These are phyloP conservation scores for Besnoitia besnoiti DNA, from an alignment of 169 alveolate genomes.

Conservation along the genomic window DNA sequence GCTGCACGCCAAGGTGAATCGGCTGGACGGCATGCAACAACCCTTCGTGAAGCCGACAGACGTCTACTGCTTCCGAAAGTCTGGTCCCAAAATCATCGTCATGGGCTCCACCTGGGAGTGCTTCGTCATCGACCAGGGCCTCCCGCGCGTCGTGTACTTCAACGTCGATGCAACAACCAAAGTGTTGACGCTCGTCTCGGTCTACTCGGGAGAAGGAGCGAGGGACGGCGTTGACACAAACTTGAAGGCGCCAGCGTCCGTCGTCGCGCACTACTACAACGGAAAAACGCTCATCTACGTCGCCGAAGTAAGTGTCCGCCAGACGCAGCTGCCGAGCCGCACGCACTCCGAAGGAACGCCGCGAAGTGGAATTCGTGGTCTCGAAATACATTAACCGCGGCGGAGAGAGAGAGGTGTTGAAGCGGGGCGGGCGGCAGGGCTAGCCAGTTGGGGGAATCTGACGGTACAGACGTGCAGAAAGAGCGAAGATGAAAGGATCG, in stretches of 20 bases:
- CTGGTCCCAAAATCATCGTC: not conserved
- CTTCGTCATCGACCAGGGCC: not conserved
- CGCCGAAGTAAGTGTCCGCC: slow-evolving; percentile 51
- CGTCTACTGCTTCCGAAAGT: slow-evolving; percentile 6
- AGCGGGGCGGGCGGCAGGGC: too few species aligned
- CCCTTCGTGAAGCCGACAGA: slow-evolving; percentile 35
- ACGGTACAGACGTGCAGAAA: too few species aligned
- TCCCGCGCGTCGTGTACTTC: slow-evolving; percentile 7
- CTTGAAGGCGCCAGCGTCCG: not conserved
- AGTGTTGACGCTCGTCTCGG: slow-evolving; percentile 24
- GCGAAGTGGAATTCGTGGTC: too few species aligned
- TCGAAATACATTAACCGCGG: too few species aligned
- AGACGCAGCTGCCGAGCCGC: too few species aligned
- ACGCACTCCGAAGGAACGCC: too few species aligned
- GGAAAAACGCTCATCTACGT: slow-evolving; percentile 55
- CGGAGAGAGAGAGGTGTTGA: too few species aligned
- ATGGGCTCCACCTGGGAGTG: slow-evolving; percentile 18
- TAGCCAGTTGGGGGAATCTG: too few species aligned
- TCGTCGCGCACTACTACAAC: slow-evolving; percentile 39
- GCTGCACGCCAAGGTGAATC: not conserved
- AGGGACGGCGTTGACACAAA: not conserved
- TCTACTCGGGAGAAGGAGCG: not conserved
- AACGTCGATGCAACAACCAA: not conserved
- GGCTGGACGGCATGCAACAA: not conserved
- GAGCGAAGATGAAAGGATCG: too few species aligned